A percentile compares a stretch with the other conserved stretches of the same genome.
These are phyloP conservation scores for Ogataea allantospora DNA, from an alignment of 805 yeast species.

Conservation along the genomic window DNA sequence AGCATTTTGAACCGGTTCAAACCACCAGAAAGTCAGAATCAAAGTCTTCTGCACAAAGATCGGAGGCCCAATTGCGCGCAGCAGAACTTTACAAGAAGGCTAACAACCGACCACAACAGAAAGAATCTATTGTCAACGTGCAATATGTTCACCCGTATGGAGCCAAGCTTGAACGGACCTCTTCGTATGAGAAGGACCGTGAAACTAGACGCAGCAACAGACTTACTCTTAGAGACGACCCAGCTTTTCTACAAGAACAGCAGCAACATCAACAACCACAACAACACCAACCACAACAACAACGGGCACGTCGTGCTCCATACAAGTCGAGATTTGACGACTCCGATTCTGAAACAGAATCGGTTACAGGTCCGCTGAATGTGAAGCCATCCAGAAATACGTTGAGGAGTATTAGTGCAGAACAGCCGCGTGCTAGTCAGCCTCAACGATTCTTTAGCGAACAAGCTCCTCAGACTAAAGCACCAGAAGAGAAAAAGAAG, in stretches of 20 bases:
- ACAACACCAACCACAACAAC: conserved; percentile 14
- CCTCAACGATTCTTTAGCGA: conserved; percentile 29
- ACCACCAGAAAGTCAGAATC: conserved; percentile 7
- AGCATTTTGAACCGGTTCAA: conserved; percentile 7
- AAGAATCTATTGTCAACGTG: conserved; percentile 17
- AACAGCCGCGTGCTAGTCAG: conserved; percentile 12
- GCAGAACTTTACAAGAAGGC: conserved; percentile 56
- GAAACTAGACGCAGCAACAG: conserved; percentile 33
- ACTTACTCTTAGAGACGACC: conserved; percentile 26
- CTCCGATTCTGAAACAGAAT: conserved; percentile 50
- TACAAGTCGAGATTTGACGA: conserved; percentile 60
- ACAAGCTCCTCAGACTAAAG: conserved; percentile 16
- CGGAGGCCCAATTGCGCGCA: conserved; percentile 38
- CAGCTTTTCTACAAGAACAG: conserved; percentile 10
- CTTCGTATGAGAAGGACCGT: conserved; percentile 55
- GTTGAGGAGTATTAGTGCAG: conserved; percentile 29
- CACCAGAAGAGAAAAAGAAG: conserved; percentile 30
- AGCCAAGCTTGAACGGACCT: conserved; percentile 33
- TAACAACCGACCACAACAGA: conserved; percentile 30
- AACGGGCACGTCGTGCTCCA: conserved; percentile 7
- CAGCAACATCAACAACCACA: conserved; percentile 11
- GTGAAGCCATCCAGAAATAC: conserved; percentile 20
- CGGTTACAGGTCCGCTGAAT: conserved; percentile 15
- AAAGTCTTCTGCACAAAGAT: conserved; percentile 16
- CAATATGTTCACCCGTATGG: conserved; percentile 34